Evolutionary conservation across 768 basidiomycete genomes (phyloP), one percentile per base, ranked within the genome.

Genomic region (Daedalea quercina): DNA sequence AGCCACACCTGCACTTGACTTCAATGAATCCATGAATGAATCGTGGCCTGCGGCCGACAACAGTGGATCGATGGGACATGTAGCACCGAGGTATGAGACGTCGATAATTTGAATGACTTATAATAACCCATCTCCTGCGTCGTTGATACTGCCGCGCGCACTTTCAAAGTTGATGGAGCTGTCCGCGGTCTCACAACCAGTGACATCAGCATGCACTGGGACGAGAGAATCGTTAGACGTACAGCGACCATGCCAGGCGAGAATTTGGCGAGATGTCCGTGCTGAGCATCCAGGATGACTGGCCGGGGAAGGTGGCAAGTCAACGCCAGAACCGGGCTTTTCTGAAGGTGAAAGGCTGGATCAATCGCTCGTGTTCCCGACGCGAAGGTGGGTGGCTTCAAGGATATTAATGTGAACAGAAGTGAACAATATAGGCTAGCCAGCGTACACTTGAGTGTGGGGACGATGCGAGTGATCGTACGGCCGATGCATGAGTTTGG

Each of bases 301-400:
- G 94, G 0, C 94, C 94, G 6, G 81, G 79, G 58, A 97, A 74
- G 11, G 90, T 84, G 15, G 94, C 90, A n/a, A 94, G n/a, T n/a
- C 90, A 1, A 86, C 85, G 37, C 88, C 86, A 22, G 79, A 78
- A 4, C 90, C 85, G 43, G 74, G 72, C 53, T 76, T 77, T 15
- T 79, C 73, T 3, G 80, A 75, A 3, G 78, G 60, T 1, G 84
- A 73, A n/a, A 78, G 75, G 91, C 46, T 95, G 70, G 50, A 92
- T 84, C 53, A 97, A 83, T 17, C 90, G 82, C 66, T 91, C 91
- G 69, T 95, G 93, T 65, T 97, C n/a, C 94, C 3, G 92, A 94
- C 2, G 87, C 94, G 41, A 90, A 93, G 48, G 94, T 73, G 2
- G 96, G 76, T 49, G 91, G 77, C 93, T 96, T 33, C 8, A 25